A percentile compares a stretch with the other conserved stretches of the same genome.
Conservation (phyloP, 305 asterid genomes). For the Ilex paraguariensis region DNA sequence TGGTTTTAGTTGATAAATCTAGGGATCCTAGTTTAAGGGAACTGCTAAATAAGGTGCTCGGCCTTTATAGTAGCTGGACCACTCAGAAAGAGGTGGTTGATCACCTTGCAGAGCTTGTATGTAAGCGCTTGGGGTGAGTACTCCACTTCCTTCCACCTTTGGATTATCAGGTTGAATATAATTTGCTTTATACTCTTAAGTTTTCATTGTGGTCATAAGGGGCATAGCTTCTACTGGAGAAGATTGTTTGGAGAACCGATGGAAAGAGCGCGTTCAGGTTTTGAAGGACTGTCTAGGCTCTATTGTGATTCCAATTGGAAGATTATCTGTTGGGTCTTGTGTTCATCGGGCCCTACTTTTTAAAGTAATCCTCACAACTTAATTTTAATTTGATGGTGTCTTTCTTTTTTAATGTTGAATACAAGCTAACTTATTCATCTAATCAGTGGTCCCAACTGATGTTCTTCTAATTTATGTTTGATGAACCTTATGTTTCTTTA, state of each 20-base stretch:
- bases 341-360: neutral
- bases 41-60: neutral
- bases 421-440: neutral
- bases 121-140: neutral
- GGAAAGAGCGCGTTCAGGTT: neutral
- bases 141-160: neutral
- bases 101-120: neutral
- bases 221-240: neutral
- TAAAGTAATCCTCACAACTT: neutral
- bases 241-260: neutral
- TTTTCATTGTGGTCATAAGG: neutral
- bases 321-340: neutral
- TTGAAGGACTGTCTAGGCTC: neutral
- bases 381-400: neutral
- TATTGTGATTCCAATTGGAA: conserved; percentile 1
- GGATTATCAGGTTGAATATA: neutral
- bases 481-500: neutral
- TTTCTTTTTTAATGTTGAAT: neutral
- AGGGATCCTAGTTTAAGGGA: conserved; percentile 1
- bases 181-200: neutral
- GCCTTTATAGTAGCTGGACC: neutral
- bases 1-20: neutral
- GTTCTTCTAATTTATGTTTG: too few relatives aligned
- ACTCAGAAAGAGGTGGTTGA: neutral
- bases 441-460: neutral